Evolutionary conservation across 2,329 filamentous ascomycete species (phyloP).

Genomic region (Fusarium sp.): DNA sequence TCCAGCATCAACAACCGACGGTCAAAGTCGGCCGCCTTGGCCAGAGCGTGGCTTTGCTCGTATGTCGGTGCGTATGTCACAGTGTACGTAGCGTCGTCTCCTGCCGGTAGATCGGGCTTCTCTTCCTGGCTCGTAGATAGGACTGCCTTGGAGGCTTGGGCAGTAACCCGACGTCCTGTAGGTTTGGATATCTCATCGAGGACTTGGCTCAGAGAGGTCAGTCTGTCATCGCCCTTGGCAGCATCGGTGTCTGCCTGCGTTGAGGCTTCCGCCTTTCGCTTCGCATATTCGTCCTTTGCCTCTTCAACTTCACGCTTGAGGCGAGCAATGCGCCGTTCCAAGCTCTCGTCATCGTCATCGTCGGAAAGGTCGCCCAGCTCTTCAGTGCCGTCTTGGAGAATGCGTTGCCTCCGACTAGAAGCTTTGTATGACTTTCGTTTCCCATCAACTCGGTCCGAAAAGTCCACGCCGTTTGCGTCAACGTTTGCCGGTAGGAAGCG

Average conservation of each 20-base stretch:
- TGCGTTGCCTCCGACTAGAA: slow-evolving; percentile 73
- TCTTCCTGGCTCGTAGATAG: slow-evolving; percentile 23
- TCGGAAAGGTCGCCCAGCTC: slow-evolving; percentile 81
- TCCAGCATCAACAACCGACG: slow-evolving; percentile 82
- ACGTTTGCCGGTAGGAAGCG: slow-evolving; percentile 81
- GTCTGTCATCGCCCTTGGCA: slow-evolving; percentile 41
- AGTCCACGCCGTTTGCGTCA: slow-evolving; percentile 82
- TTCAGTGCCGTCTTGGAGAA: slow-evolving; percentile 70
- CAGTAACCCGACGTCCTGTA: slow-evolving; percentile 19
- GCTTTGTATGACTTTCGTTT: slow-evolving; percentile 87
- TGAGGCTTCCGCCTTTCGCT: slow-evolving; percentile 60
- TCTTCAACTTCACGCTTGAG: slow-evolving; percentile 86
- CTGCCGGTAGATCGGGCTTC: slow-evolving; percentile 28
- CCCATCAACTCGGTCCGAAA: slow-evolving; percentile 86
- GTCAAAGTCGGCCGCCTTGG: slow-evolving; percentile 89
- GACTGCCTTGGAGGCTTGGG: slow-evolving; percentile 19
- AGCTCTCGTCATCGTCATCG: slow-evolving; percentile 75
- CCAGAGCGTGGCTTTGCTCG: slow-evolving; percentile 76
- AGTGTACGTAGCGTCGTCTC: slow-evolving; percentile 65
- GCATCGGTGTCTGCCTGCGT: slow-evolving; percentile 62
- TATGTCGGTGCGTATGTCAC: slow-evolving; percentile 73
- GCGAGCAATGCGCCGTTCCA: slow-evolving; percentile 83
- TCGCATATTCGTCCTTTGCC: slow-evolving; percentile 70
- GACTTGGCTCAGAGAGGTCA: slow-evolving; percentile 76
- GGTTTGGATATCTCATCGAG: slow-evolving; percentile 71